Evolutionary conservation across 2,329 filamentous ascomycete genomes (phyloP).

Genomic region (Neurospora crassa): DNA sequence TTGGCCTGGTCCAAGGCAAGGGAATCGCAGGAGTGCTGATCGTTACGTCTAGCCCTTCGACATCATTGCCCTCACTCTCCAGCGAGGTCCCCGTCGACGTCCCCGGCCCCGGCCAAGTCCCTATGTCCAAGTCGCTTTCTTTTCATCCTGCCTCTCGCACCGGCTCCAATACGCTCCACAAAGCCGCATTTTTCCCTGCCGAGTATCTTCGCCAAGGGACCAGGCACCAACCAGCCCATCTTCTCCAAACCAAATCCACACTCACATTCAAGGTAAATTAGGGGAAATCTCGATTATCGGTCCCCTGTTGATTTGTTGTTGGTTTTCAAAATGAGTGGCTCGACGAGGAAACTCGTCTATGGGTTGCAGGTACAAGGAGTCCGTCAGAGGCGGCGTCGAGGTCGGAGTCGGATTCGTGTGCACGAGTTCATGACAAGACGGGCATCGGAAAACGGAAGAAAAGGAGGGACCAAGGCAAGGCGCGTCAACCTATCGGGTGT

Average conservation of each 20-base stretch:
- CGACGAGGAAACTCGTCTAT: conserved; percentile 29
- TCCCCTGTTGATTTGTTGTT: conserved; percentile 14
- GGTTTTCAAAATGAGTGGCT: conserved; percentile 34
- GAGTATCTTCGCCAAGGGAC: background rate
- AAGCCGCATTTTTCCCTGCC: background rate
- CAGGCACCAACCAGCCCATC: background rate
- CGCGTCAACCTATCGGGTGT: background rate
- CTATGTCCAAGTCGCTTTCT: background rate
- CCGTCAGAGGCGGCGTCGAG: conserved; percentile 18
- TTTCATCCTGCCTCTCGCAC: background rate
- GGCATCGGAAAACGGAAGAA: conserved; percentile 18
- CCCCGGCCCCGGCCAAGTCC: background rate
- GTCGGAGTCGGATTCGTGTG: conserved; percentile 12
- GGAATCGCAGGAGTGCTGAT: background rate
- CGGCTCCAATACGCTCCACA: background rate
- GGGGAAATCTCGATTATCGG: conserved; percentile 4
- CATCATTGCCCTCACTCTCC: background rate
- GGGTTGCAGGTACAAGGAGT: conserved; percentile 12
- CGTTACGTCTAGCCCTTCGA: background rate
- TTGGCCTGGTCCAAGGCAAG: conserved; percentile 1
- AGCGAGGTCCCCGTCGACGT: background rate
- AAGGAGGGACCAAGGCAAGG: conserved; percentile 7
- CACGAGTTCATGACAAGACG: conserved; percentile 20
- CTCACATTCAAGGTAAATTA: conserved; percentile 13
- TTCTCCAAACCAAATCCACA: conserved; percentile 3